These are phyloP conservation scores for Marchantia paleacea DNA, from an alignment of 225 moss, liverwort and hornwort species.

Conservation along the genomic window DNA sequence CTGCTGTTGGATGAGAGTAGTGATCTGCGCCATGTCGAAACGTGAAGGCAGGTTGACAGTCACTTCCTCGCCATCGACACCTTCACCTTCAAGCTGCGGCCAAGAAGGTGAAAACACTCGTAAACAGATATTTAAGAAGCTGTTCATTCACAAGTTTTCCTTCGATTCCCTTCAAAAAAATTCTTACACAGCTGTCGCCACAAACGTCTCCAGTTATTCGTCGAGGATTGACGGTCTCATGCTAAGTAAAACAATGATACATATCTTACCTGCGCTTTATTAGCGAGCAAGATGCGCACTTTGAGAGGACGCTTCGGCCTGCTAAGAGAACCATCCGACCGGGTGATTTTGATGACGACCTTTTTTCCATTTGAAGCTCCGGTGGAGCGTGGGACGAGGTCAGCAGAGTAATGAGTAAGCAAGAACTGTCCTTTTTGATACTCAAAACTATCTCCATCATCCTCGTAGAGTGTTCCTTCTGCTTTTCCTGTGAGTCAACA, in stretches of 20 bases:
- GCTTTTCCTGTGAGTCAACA: slow-evolving; percentile 54
- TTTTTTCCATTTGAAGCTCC: slow-evolving; percentile 35
- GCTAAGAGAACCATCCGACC: slow-evolving; percentile 52
- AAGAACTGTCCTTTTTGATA: slow-evolving; percentile 62
- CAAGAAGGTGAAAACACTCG: not conserved
- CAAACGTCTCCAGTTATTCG: not conserved
- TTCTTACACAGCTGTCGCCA: not conserved
- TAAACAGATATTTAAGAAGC: not conserved
- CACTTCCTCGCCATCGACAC: slow-evolving; percentile 72
- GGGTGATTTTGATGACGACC: slow-evolving; percentile 51
- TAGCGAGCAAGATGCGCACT: slow-evolving; percentile 69
- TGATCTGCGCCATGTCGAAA: slow-evolving; percentile 42
- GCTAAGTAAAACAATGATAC: not conserved
- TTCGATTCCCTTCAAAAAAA: too few species aligned
- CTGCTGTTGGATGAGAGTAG: not conserved
- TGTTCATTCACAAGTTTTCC: not conserved
- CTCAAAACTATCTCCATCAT: slow-evolving; percentile 71
- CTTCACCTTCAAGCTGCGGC: slow-evolving; percentile 60
- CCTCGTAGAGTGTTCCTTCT: slow-evolving; percentile 69
- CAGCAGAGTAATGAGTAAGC: slow-evolving; percentile 61
- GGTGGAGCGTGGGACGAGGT: slow-evolving; percentile 30
- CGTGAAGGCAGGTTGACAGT: slow-evolving; percentile 48
- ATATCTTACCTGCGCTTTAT: slow-evolving; percentile 47
- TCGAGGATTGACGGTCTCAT: not conserved
- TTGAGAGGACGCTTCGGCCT: slow-evolving; percentile 60